Percentiles rank a stretch among this genome's conserved stretches.
Conservation (phyloP, 2,329 filamentous ascomycete genomes). For the Ophiostoma tasmaniense region DNA sequence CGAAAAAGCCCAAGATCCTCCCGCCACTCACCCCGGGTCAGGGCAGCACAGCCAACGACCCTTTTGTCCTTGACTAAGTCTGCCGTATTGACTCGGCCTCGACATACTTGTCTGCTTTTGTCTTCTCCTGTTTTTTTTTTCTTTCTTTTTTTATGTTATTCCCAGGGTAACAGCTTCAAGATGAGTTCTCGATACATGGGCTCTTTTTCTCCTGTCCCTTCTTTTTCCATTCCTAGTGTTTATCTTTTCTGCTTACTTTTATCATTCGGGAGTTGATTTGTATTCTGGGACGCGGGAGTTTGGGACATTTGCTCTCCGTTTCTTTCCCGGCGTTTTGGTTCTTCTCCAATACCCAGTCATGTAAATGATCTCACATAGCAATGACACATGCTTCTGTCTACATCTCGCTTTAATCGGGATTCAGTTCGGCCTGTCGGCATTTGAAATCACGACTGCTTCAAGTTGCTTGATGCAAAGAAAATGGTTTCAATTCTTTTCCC, state of each 20-base stretch:
- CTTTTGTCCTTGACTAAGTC: slow-evolving; percentile 16
- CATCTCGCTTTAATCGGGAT: not conserved
- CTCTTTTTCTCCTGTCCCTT: not conserved
- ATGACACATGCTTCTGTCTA: not conserved
- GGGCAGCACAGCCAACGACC: slow-evolving; percentile 11
- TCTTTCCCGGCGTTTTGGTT: not conserved
- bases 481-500: not conserved
- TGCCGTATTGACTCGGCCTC: not conserved
- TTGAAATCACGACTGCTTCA: not conserved
- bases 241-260: not conserved
- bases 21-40: slow-evolving; percentile 1
- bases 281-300: not conserved
- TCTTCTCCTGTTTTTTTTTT: not conserved
- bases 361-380: not conserved
- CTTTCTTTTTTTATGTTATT: not conserved
- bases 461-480: too few species aligned
- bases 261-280: not conserved
- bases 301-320: not conserved
- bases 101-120: not conserved
- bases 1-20: not conserved
- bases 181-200: not conserved
- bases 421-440: not conserved
- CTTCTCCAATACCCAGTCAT: not conserved
- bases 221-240: not conserved
- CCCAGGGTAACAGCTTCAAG: not conserved